Evolutionary conservation across 192 early-diverging fungal species (phyloP), one percentile per base, ranked within the genome.

Genomic region (Chytriomyces hyalinus): DNA sequence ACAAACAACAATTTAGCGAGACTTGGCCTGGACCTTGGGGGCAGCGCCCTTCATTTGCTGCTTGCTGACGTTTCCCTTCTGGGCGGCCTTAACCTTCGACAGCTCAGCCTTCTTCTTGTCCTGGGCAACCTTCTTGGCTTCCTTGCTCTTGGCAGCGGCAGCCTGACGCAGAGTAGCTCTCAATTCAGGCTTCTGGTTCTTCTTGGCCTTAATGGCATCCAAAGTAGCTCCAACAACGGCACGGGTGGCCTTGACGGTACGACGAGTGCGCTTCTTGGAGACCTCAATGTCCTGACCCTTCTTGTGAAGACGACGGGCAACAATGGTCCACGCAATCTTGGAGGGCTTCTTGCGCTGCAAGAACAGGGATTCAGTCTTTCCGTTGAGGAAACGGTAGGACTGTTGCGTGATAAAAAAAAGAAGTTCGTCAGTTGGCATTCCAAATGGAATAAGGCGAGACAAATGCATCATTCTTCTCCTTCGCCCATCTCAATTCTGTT

Each of bases 271-370:
- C 94, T 98, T 99, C 93, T 98, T 98, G 86, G 94, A 81, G 49
- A 93, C 90, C 88, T 98, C 96, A 83, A 96, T 94, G 82, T 92
- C 93, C 80, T 95, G 91, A 87, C 96, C 98, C 94, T 99, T 99
- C 91, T 96, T 95, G 92, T 98, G 94, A 84, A 97, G 90, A 88
- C 94, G 96, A 84, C 98, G 94, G 94, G 92, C 98, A 78, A 97
- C 92, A 57, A 91, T 88, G 67, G 98, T 98, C 98, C 98, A 99
- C 85, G 88, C 87, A 80, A 99, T 90, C 91, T 97, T 97, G 82
- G 97, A 94, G 57, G 96, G 95, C 92, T 99, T 99, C 88, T 93
- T 89, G 84, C 92, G 90, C 90, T 98, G 97, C 78, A 95, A 87
- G 93, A 98, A 99, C 84, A 95, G 91, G 65, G 97, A 98, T 87